A percentile compares a stretch with the other conserved stretches of the same genome.
Evolutionary conservation across 1,284 basidiomycete genomes (phyloP).

Genomic region (Cutaneotrichosporon sp.): DNA sequence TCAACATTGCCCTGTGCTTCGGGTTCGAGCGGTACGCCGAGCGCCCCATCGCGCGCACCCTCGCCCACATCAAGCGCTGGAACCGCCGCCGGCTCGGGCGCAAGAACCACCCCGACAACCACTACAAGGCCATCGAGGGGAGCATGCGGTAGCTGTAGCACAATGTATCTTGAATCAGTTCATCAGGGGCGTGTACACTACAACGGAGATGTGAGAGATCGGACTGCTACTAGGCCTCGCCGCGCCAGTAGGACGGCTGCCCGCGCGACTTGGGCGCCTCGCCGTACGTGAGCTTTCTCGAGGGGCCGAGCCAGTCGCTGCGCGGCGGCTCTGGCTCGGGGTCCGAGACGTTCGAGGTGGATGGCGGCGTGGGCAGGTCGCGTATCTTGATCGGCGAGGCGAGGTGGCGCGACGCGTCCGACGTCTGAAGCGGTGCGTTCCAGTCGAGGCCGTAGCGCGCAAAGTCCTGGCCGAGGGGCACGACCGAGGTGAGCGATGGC

Average conservation of each 20-base stretch:
- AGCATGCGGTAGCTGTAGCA: conserved; percentile 9
- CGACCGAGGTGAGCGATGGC: neutral
- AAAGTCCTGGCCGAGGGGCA: neutral
- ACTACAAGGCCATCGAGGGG: conserved; percentile 58
- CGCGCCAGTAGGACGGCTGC: neutral
- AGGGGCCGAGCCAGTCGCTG: neutral
- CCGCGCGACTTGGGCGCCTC: neutral
- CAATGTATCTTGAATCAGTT: neutral
- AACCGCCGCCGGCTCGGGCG: conserved; percentile 34
- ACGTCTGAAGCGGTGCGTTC: neutral
- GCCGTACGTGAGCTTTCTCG: neutral
- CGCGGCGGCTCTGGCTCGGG: neutral
- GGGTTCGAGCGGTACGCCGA: conserved; percentile 79
- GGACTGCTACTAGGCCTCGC: neutral
- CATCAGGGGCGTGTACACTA: neutral
- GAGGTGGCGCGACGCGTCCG: neutral
- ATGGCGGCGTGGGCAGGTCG: neutral
- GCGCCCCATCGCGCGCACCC: conserved; percentile 61
- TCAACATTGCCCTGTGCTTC: conserved; percentile 75
- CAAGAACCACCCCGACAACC: conserved; percentile 53
- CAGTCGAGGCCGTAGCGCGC: neutral
- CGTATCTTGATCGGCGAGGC: neutral
- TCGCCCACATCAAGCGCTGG: conserved; percentile 54
- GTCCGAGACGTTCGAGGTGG: neutral
- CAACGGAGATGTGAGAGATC: neutral